A percentile compares a stretch with the other conserved stretches of the same genome.
Conservation (phyloP, 148 eudicot species). For the Rhododendron molle region DNA sequence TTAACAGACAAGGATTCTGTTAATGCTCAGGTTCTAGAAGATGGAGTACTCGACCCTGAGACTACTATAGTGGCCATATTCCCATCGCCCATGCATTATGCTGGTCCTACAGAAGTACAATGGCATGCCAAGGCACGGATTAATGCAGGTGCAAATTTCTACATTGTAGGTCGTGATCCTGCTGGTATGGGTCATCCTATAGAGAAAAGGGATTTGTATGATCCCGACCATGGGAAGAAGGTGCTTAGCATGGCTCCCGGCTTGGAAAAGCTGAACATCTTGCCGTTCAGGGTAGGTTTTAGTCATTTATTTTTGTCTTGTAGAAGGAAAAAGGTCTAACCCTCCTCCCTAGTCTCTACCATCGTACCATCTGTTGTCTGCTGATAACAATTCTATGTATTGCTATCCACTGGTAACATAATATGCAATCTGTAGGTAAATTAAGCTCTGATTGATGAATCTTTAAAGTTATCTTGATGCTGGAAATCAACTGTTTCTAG, state of each 20-base stretch:
- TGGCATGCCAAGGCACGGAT: slow-evolving; percentile 99
- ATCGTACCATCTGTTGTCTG: background rate
- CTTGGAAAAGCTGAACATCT: slow-evolving; percentile 78
- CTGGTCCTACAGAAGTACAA: slow-evolving; percentile 96
- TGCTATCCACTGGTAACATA: background rate
- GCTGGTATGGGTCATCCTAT: slow-evolving; percentile 92
- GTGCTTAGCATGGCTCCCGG: slow-evolving; percentile 97
- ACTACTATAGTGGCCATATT: slow-evolving; percentile 90
- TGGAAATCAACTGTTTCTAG: background rate
- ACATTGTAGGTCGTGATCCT: slow-evolving; percentile 92
- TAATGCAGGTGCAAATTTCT: slow-evolving; percentile 92
- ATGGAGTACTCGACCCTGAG: slow-evolving; percentile 85
- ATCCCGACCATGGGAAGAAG: slow-evolving; percentile 87
- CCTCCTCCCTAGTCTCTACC: background rate
- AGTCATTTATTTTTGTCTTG: background rate
- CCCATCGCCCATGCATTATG: slow-evolving; percentile 97
- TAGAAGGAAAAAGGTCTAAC: background rate
- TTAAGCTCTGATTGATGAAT: slow-evolving; percentile 8
- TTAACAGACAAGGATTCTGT: background rate
- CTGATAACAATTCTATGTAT: background rate
- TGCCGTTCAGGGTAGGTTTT: slow-evolving; percentile 71
- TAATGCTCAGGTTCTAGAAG: slow-evolving; percentile 76
- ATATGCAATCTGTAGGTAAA: background rate
- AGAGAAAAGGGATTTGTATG: slow-evolving; percentile 81
- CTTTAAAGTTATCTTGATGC: background rate